Base-by-base conservation (phyloP, 202 grass and related monocot species). In the Schoenoplectus triqueter region DNA sequence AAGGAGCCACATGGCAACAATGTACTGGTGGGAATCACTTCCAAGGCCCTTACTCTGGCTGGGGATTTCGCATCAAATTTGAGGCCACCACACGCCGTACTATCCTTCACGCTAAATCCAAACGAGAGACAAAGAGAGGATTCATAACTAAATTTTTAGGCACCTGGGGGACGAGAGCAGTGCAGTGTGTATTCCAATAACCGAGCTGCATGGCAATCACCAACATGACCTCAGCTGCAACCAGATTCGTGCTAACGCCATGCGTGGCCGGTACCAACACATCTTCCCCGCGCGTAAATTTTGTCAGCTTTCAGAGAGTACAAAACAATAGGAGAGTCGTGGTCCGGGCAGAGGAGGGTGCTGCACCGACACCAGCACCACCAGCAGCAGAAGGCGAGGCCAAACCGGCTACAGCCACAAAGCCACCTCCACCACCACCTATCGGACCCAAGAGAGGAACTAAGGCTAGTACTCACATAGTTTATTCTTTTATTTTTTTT, bases 381-480 rank as follows among this genome's bases (percentile, higher is more conserved):
- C 2, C 91, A 0, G 68, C 87, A 6, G 65, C 54, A 8, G 60
- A 84, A 40, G 89, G 60, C 9, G 89, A 83, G 10, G 84, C 88
- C 87, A 87, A 87, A 48, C 76, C 80, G 68, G 41, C 83, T 68
- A 85, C 85, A 20, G 77, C 88, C 48, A 65, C 82, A 3, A 94
- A 92, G 80, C 95, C 95, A 21, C 90, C 92, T 15, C 86, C 90
- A 60, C 94, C 94, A 14, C 91, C 92, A 51, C 86, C 90, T 11
- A 92, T 95, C 52, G 96, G 96, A 0, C 96, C 93, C n/a, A 89
- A 89, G 88, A 98, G 96, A 73, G 96, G 93, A 1, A 6, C 88
- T 52, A 93, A 98, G 92, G 90, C 89, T 69, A 54, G 70, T 18
- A 11, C 78, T 87, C 3, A 42, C 56, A 2, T 50, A 62, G 59